Evolutionary conservation across 2,329 filamentous ascomycete genomes (phyloP).

Genomic region (Sphaerostilbella broomeana): DNA sequence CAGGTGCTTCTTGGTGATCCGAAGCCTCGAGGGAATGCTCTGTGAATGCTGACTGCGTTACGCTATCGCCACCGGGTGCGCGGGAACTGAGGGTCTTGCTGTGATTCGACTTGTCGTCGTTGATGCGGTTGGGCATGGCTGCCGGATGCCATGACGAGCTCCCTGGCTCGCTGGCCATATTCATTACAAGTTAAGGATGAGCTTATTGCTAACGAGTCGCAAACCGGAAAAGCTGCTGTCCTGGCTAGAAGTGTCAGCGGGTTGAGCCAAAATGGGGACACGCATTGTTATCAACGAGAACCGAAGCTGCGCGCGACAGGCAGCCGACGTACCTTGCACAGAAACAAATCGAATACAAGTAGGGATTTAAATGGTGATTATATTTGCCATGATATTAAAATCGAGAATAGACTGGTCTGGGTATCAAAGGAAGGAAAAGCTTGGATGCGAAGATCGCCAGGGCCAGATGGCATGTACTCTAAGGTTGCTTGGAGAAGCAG

Average conservation of each 20-base stretch:
- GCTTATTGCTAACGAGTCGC: slow-evolving; percentile 6
- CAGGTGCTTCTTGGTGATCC: not conserved
- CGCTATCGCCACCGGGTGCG: slow-evolving; percentile 14
- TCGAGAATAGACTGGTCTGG: slow-evolving; percentile 14
- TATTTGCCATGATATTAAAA: slow-evolving; percentile 16
- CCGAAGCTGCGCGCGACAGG: not conserved
- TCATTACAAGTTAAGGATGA: slow-evolving; percentile 14
- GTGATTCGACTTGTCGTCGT: too few species aligned
- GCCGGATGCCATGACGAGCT: slow-evolving; percentile 37
- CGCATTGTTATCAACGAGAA: not conserved
- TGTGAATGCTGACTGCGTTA: slow-evolving; percentile 2
- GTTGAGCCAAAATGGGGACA: not conserved
- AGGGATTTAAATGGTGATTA: slow-evolving; percentile 14
- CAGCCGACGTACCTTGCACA: slow-evolving; percentile 15
- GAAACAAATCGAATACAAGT: slow-evolving; percentile 11
- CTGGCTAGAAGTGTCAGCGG: slow-evolving; percentile 4
- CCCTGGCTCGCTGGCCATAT: slow-evolving; percentile 32
- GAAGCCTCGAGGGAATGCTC: slow-evolving; percentile 8
- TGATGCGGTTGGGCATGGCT: slow-evolving; percentile 30
- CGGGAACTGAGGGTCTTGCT: too few species aligned
- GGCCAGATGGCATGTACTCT: slow-evolving; percentile 11
- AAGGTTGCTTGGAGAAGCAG: slow-evolving; percentile 5
- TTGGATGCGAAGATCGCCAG: slow-evolving; percentile 5
- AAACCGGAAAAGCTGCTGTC: slow-evolving; percentile 2
- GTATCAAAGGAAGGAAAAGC: slow-evolving; percentile 7